Evolutionary conservation across 257 asterid genomes (phyloP).

Genomic region (Mitragyna speciosa): DNA sequence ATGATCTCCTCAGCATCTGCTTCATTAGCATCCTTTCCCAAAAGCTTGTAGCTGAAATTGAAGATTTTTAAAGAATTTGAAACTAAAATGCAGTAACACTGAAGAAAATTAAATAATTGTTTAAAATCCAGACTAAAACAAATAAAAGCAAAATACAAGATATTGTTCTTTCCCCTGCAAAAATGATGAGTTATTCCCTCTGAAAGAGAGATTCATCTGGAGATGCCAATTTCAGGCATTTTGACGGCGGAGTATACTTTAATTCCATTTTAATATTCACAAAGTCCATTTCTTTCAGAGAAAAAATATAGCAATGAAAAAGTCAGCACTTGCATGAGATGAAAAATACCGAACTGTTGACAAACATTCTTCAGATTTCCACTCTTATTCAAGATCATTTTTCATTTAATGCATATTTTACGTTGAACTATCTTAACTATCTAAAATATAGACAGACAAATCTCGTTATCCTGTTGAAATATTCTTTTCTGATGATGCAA

Average conservation of each 20-base stretch:
- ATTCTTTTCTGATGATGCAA: background rate
- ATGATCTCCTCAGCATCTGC: constrained; percentile 88
- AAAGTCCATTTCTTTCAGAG: background rate
- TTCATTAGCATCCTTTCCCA: constrained; percentile 78
- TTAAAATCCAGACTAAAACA: background rate
- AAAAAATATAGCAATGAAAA: background rate
- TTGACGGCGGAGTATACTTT: background rate
- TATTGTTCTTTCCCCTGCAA: background rate
- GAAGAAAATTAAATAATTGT: background rate
- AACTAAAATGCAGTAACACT: constrained; percentile 1
- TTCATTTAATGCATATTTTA: background rate
- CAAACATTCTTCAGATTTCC: background rate
- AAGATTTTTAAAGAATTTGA: constrained; percentile 18
- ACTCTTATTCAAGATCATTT: background rate
- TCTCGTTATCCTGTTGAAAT: background rate
- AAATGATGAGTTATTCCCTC: background rate
- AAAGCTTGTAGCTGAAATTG: constrained; percentile 67
- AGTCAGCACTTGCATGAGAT: background rate
- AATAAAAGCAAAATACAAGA: background rate
- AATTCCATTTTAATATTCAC: background rate
- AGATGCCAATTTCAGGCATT: background rate
- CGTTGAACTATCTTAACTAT: background rate
- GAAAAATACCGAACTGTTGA: background rate
- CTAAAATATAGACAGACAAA: background rate
- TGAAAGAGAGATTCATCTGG: background rate